A percentile compares a stretch with the other conserved stretches of the same genome.
Evolutionary conservation across 2,329 filamentous ascomycete species (phyloP).

Genomic region (Penicillium sp.): DNA sequence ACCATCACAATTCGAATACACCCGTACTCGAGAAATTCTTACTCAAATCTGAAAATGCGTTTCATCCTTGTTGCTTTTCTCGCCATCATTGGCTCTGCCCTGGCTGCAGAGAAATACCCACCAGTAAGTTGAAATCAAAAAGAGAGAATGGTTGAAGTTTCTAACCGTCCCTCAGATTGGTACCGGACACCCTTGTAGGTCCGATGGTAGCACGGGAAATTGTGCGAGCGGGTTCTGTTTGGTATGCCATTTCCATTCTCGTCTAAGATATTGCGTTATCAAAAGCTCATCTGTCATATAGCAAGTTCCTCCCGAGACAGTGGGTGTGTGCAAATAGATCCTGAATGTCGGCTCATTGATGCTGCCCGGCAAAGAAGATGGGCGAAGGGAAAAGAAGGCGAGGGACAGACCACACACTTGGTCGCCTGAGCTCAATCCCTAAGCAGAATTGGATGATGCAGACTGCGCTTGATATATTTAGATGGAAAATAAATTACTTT

Average conservation of each 20-base stretch:
- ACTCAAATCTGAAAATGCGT: neutral
- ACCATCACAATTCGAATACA: neutral
- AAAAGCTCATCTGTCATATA: neutral
- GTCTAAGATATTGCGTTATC: no score
- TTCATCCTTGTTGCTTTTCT: constrained; percentile 1
- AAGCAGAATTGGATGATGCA: no score
- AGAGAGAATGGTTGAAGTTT: no score
- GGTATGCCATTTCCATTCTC: neutral
- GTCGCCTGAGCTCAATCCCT: no score
- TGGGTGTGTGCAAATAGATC: neutral
- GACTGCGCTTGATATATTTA: no score
- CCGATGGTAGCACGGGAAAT: constrained; percentile 4
- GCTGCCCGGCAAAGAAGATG: neutral
- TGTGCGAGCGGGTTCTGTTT: constrained; percentile 4
- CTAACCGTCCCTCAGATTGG: neutral
- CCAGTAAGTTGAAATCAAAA: neutral
- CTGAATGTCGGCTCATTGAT: no score
- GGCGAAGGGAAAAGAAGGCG: no score
- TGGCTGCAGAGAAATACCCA: constrained; percentile 4
- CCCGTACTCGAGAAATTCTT: neutral
- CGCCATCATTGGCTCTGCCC: neutral
- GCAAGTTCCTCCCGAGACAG: constrained; percentile 2
- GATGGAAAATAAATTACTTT: no score
- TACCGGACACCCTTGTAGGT: neutral
- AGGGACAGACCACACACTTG: neutral